Conservation (phyloP, 176 grass and related monocot genomes). For the Echinochloa phyllopogon region DNA sequence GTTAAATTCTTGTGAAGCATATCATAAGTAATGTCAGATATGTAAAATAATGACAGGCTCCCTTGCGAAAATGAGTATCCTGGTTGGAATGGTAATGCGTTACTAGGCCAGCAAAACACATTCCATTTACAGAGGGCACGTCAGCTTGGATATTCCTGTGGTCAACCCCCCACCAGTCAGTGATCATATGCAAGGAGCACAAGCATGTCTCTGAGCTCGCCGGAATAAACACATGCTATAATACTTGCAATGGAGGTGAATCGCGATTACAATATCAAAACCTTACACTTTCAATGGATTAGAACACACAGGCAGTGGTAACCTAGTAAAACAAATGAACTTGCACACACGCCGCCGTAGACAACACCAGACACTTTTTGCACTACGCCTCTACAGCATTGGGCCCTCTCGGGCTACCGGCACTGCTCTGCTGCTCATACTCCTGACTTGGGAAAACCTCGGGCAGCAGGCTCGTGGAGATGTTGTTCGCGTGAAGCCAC, state of each 20-base stretch:
- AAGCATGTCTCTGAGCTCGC: conserved; percentile 7
- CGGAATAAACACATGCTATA: conserved; percentile 35
- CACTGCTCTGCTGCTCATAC: conserved; percentile 53
- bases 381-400: conserved; percentile 26
- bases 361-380: conserved; percentile 12
- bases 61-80: neutral
- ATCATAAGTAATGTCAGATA: neutral
- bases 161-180: too few species aligned
- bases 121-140: neutral
- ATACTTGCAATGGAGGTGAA: conserved; percentile 26
- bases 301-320: conserved; percentile 25
- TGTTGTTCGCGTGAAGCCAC: conserved; percentile 92
- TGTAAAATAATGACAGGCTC: neutral
- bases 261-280: conserved; percentile 54
- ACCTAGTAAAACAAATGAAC: conserved; percentile 34
- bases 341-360: conserved; percentile 1
- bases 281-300: conserved; percentile 45
- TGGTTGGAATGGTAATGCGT: too few species aligned
- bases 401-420: conserved; percentile 40
- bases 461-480: conserved; percentile 67
- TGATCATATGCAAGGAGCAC: neutral
- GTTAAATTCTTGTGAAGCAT: neutral
- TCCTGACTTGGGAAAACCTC: conserved; percentile 84
- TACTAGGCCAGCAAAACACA: neutral
- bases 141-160: too few species aligned